phyloP scores from a whole-genome alignment of 2,329 filamentous ascomycete species.

The Ascochyta viciae-villosae region DNA sequence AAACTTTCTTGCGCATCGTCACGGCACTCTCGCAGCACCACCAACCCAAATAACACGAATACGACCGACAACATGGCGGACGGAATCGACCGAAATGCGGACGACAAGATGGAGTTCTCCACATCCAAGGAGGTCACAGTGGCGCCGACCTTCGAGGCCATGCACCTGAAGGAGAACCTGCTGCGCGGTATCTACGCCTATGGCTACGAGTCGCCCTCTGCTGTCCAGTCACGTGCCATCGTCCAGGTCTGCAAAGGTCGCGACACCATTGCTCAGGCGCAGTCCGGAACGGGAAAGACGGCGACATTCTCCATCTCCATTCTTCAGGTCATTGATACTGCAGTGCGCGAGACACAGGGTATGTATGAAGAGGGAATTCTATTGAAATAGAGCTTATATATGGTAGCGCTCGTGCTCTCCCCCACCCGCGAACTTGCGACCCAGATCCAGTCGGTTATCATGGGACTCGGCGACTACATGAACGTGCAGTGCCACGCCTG shows the following conservation, averaged over 20 bases:
- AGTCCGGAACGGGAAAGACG: conserved; percentile 96
- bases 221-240: conserved; percentile 96
- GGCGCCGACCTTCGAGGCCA: conserved; percentile 74
- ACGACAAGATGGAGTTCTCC: conserved; percentile 97
- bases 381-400: conserved; percentile 20
- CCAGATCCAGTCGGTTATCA: conserved; percentile 97
- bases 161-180: conserved; percentile 97
- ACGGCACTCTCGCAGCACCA: conserved; percentile 14
- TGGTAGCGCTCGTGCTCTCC: conserved; percentile 82
- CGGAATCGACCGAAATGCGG: conserved; percentile 87
- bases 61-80: conserved; percentile 76
- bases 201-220: conserved; percentile 96
- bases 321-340: conserved; percentile 93
- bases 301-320: conserved; percentile 97
- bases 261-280: conserved; percentile 97
- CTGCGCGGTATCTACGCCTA: conserved; percentile 98
- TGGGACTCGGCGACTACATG: conserved; percentile 99
- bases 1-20: conserved; percentile 36
- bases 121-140: conserved; percentile 98
- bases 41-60: neutral
- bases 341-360: conserved; percentile 86
- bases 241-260: conserved; percentile 99
- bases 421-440: conserved; percentile 96
- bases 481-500: conserved; percentile 99
- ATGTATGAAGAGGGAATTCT: conserved; percentile 14